These are phyloP conservation scores for Suillus discolor DNA, from an alignment of 768 basidiomycete genomes.

Conservation along the genomic window DNA sequence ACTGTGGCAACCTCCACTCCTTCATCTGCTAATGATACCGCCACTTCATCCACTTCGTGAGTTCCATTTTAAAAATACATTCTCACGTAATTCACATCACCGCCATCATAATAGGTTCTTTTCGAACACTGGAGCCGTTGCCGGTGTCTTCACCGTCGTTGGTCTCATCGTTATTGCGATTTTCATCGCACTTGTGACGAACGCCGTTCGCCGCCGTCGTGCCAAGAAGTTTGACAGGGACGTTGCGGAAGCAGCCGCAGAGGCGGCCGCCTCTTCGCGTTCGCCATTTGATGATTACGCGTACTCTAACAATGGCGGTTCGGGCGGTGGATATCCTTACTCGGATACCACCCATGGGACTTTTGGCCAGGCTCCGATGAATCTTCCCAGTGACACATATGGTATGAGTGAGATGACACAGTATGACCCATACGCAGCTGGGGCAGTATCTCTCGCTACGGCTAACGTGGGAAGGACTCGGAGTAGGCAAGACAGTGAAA, in stretches of 20 bases:
- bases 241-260: conserved; percentile 68
- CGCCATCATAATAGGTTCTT: conserved; percentile 54
- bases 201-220: conserved; percentile 61
- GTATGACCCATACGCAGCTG: conserved; percentile 39
- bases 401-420: conserved; percentile 51
- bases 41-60: conserved; percentile 25
- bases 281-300: conserved; percentile 55
- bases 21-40: background rate
- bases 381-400: conserved; percentile 43
- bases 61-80: conserved; percentile 8
- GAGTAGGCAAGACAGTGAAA: conserved; percentile 31
- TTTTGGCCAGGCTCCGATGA: conserved; percentile 49
- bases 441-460: conserved; percentile 22
- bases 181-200: conserved; percentile 50
- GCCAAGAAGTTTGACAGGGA: conserved; percentile 71
- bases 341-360: conserved; percentile 63
- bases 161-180: conserved; percentile 61
- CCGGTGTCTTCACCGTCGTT: conserved; percentile 70
- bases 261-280: conserved; percentile 55
- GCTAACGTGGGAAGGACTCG: conserved; percentile 22
- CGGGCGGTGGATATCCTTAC: conserved; percentile 35
- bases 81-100: conserved; percentile 12
- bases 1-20: background rate
- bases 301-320: conserved; percentile 27
- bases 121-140: conserved; percentile 70